Conservation (phyloP, 129 eudicot species). For the Flaveria robusta region DNA sequence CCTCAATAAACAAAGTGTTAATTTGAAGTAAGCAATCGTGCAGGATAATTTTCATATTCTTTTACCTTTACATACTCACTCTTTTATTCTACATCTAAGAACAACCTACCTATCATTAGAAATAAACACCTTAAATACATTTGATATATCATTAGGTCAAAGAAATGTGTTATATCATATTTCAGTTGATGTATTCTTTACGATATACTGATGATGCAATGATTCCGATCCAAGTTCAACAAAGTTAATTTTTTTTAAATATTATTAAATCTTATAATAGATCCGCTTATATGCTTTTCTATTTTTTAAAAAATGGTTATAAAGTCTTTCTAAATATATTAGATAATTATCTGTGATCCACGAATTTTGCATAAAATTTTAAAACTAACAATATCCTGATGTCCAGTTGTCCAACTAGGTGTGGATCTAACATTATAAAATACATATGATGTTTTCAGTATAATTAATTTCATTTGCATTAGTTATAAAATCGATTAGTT, state of each 20-base stretch:
- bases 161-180: neutral
- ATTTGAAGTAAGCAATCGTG: too few relatives aligned
- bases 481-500: neutral
- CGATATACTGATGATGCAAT: neutral
- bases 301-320: neutral
- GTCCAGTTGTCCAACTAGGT: constrained; percentile 18
- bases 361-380: neutral
- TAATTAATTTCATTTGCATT: constrained; percentile 15
- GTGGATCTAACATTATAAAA: constrained; percentile 17
- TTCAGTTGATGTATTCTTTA: neutral
- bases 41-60: too few relatives aligned
- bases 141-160: neutral
- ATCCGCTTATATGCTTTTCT: neutral
- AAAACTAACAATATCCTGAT: constrained; percentile 5
- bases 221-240: neutral
- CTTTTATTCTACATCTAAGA: too few relatives aligned
- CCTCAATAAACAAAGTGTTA: too few relatives aligned
- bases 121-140: too few relatives aligned
- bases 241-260: neutral
- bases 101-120: too few relatives aligned
- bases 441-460: neutral
- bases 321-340: constrained; percentile 4
- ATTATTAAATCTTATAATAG: too few relatives aligned
- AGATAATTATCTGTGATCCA: constrained; percentile 21
- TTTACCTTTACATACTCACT: too few relatives aligned